Conservation (phyloP, 2,329 filamentous ascomycete species). For the Colletotrichum scovillei region DNA sequence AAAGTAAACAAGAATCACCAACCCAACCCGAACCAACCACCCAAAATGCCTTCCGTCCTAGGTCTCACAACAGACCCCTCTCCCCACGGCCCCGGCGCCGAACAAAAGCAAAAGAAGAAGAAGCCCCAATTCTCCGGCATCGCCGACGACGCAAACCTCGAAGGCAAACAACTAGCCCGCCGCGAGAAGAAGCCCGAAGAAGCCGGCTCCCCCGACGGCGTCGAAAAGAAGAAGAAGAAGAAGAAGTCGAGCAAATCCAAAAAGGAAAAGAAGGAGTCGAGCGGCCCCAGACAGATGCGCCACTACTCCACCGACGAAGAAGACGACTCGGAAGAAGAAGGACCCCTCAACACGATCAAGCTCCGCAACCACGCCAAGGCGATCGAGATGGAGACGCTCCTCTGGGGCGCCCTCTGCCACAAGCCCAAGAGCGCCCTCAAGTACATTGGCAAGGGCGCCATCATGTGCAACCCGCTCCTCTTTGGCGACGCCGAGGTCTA, state of each 20-base stretch:
- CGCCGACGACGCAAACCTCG: constrained; percentile 7
- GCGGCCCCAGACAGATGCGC: constrained; percentile 10
- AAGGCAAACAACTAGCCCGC: constrained; percentile 31
- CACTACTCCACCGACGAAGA: constrained; percentile 22
- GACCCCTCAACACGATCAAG: constrained; percentile 45
- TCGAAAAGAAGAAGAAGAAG: constrained; percentile 18
- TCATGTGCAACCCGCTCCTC: constrained; percentile 50
- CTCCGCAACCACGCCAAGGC: constrained; percentile 51
- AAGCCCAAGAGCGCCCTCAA: constrained; percentile 47
- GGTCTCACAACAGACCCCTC: constrained; percentile 46
- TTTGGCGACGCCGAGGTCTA: constrained; percentile 40
- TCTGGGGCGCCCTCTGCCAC: constrained; percentile 52
- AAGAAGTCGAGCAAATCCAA: constrained; percentile 24
- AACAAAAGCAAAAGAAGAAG: constrained; percentile 32
- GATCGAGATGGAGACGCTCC: constrained; percentile 50
- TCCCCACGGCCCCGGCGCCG: constrained; percentile 34
- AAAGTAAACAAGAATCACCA: background rate
- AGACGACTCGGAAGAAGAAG: constrained; percentile 31
- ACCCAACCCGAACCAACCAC: background rate
- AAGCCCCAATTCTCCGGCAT: constrained; percentile 15
- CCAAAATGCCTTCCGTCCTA: constrained; percentile 45
- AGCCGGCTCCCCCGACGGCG: constrained; percentile 6
- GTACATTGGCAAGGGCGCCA: constrained; percentile 51
- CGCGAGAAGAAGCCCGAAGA: constrained; percentile 9
- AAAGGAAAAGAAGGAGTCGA: constrained; percentile 18